Percentiles rank a stretch among this genome's conserved stretches.
Conservation (phyloP, 768 basidiomycete genomes). For the Russula foetens region DNA sequence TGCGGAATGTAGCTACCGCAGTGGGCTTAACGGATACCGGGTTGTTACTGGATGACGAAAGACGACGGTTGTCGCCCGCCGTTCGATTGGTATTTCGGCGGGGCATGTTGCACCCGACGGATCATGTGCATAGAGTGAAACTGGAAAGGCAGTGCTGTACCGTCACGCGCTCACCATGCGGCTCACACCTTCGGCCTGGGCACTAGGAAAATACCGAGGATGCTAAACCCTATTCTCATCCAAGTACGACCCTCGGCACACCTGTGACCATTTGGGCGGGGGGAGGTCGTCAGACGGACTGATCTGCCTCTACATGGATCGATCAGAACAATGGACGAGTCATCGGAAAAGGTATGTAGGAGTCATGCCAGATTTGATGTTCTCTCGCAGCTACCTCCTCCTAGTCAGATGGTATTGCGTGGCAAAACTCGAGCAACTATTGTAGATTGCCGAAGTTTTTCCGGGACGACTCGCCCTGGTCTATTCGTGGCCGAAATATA, state of each 20-base stretch:
- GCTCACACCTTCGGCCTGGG: neutral
- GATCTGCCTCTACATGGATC: neutral
- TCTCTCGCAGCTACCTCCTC: neutral
- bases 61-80: neutral
- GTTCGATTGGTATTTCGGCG: neutral
- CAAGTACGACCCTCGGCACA: neutral
- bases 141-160: neutral
- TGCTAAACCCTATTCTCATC: neutral
- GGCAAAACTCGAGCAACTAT: neutral
- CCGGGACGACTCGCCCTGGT: neutral
- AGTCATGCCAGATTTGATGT: slow-evolving; percentile 1
- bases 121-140: neutral
- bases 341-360: neutral
- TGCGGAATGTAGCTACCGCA: neutral
- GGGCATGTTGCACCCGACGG: neutral
- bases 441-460: neutral
- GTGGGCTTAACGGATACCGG: neutral
- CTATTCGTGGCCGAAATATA: neutral
- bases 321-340: neutral
- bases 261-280: neutral
- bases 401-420: neutral
- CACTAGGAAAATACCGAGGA: neutral
- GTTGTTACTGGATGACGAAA: neutral
- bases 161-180: slow-evolving; percentile 3
- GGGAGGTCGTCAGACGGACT: neutral